phyloP scores from a whole-genome alignment of 1,284 basidiomycete genomes.

The Fomitiporia mediterranea region DNA sequence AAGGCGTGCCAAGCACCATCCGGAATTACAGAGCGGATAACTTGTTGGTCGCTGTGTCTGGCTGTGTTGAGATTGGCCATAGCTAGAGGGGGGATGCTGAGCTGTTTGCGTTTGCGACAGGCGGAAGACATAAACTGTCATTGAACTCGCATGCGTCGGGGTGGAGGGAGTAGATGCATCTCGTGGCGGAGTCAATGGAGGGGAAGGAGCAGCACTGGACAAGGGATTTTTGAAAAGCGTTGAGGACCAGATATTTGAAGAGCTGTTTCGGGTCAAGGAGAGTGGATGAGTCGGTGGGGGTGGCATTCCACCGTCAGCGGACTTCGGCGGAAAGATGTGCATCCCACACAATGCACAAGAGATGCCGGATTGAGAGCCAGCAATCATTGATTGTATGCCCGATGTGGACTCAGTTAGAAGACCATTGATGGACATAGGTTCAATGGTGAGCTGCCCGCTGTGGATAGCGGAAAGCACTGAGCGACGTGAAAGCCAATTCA shows the following conservation, averaged over 20 bases:
- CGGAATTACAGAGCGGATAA: conserved; percentile 74
- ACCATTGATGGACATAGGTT: conserved; percentile 63
- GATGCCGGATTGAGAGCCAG: conserved; percentile 38
- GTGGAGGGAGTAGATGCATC: conserved; percentile 23
- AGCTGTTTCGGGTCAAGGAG: conserved; percentile 25
- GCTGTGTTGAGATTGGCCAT: not conserved
- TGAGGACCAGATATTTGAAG: conserved; percentile 44
- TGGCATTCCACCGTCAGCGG: not conserved
- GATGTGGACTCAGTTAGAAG: conserved; percentile 48
- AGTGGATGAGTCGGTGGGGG: conserved; percentile 23
- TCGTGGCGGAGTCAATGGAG: conserved; percentile 29
- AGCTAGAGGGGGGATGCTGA: conserved; percentile 15
- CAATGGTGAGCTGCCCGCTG: conserved; percentile 83
- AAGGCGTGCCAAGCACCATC: conserved; percentile 76
- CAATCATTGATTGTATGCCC: conserved; percentile 36
- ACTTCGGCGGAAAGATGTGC: conserved; percentile 36
- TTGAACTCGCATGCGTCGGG: conserved; percentile 21
- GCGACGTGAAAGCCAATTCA: conserved; percentile 90
- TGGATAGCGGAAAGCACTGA: conserved; percentile 86
- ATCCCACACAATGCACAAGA: conserved; percentile 76
- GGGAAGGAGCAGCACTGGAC: conserved; percentile 25
- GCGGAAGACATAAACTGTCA: conserved; percentile 56
- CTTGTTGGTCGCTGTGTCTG: conserved; percentile 29
- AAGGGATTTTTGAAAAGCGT: conserved; percentile 53
- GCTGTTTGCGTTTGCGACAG: conserved; percentile 34